phyloP scores from a whole-genome alignment of 108 stramenopile genomes.

The Discostella stelligeroides region DNA sequence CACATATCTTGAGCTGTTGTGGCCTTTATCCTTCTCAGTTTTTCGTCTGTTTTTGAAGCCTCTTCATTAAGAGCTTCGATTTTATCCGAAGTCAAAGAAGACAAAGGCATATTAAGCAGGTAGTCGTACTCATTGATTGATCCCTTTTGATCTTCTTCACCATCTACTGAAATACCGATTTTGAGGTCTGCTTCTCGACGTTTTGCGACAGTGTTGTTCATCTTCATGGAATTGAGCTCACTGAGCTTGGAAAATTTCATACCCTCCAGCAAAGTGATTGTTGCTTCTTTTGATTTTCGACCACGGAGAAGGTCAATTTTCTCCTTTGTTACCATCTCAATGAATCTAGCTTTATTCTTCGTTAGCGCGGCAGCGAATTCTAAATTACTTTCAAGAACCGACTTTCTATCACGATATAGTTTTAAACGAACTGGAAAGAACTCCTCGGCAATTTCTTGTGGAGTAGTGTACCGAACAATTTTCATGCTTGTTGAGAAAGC shows the following conservation, averaged over 20 bases:
- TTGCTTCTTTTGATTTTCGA: conserved; percentile 69
- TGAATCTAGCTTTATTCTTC: conserved; percentile 83
- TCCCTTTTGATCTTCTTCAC: conserved; percentile 11
- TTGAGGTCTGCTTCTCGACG: conserved; percentile 8
- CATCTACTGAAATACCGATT: conserved; percentile 9
- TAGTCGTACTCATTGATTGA: conserved; percentile 75
- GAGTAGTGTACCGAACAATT: conserved; percentile 68
- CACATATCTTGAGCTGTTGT: conserved; percentile 76
- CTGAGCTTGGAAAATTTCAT: conserved; percentile 58
- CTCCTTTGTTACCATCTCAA: conserved; percentile 69
- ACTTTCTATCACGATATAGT: conserved; percentile 80
- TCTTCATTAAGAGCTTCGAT: conserved; percentile 72
- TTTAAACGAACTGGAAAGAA: conserved; percentile 77
- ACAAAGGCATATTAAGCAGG: conserved; percentile 82
- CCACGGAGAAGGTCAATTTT: conserved; percentile 72
- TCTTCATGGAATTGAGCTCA: conserved; percentile 61
- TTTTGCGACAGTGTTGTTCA: conserved; percentile 51
- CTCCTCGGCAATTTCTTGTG: conserved; percentile 74
- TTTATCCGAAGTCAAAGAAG: conserved; percentile 76
- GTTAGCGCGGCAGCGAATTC: conserved; percentile 59
- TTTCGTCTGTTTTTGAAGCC: conserved; percentile 56
- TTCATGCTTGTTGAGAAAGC: conserved; percentile 67
- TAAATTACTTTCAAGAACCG: conserved; percentile 69
- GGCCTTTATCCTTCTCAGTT: conserved; percentile 54
- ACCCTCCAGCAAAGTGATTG: conserved; percentile 61